Percentiles rank a stretch among this genome's conserved stretches.
Conservation (phyloP, 208 protist species). For the Crithidia fasciculata region DNA sequence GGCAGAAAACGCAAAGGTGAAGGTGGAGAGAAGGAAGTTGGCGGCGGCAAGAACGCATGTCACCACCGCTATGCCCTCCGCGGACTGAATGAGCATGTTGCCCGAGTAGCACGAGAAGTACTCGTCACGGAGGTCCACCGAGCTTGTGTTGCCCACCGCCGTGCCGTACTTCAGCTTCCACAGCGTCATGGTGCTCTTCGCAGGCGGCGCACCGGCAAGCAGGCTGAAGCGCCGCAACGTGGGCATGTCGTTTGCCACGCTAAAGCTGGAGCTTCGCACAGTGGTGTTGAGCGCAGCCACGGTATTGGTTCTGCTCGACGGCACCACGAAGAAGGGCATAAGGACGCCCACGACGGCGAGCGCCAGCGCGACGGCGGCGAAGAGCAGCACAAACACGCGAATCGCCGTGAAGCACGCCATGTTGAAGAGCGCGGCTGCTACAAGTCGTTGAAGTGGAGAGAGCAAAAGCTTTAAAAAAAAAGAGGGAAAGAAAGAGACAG, state of each 20-base stretch:
- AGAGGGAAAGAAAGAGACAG: not conserved
- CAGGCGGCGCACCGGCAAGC: conserved; percentile 15
- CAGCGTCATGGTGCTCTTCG: conserved; percentile 35
- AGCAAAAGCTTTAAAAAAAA: not conserved
- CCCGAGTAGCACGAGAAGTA: conserved; percentile 60
- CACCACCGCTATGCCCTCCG: conserved; percentile 52
- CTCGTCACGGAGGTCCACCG: conserved; percentile 23
- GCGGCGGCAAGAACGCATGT: conserved; percentile 38
- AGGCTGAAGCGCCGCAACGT: conserved; percentile 19
- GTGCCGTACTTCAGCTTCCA: conserved; percentile 28
- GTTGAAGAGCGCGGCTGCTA: not conserved
- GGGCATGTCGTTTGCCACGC: not conserved
- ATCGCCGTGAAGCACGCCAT: conserved; percentile 19
- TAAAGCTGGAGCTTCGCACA: conserved; percentile 6
- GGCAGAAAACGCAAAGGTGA: conserved; percentile 35
- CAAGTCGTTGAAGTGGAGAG: not conserved
- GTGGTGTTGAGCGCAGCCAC: conserved; percentile 9
- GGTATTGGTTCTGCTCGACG: not conserved
- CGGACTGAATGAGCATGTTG: conserved; percentile 52
- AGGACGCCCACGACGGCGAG: conserved; percentile 28
- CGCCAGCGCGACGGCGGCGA: conserved; percentile 13
- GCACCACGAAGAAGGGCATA: conserved; percentile 25
- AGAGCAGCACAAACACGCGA: conserved; percentile 22
- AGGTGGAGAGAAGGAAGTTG: conserved; percentile 49
- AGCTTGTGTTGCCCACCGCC: not conserved